Evolutionary conservation across 2,329 filamentous ascomycete genomes (phyloP), one percentile per base, ranked within the genome.

Genomic region (Metarhizium robertsii): DNA sequence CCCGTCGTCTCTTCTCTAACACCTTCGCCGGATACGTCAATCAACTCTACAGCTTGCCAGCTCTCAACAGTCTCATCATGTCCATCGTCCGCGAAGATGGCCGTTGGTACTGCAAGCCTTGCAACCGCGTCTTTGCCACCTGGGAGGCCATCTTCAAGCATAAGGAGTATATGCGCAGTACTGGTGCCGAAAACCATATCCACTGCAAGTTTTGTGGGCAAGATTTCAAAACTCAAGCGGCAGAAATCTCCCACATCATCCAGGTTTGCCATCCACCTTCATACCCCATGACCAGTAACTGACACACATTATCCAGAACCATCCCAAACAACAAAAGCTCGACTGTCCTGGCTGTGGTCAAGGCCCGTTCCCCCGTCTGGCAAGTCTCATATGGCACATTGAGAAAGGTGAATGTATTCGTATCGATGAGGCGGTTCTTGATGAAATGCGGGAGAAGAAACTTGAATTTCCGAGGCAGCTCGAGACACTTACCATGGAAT

Each of bases 301-400:
- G 30, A 48, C 20, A 32, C 20, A 16, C 4, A 6, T 13, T 20
- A 25, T 34, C 14, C 43, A 49, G 18, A 52, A 38, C 20, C 45
- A 49, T 55, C 67, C 68, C 6, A 59, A 68, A 13, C 60, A 66
- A 18, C 74, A 78, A 53, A 57, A 71, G 2, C 67, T 82, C 1
- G 50, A 59, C 2, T 82, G 79, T 50, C 76, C 77, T 1, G 78
- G 73, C 30, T 82, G 79, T 56, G 52, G 61, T 0, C 57, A 61
- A 0, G 66, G 61, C 2, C 64, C 64, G 1, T 80, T 78, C 55
- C 50, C 36, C 0, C 66, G 69, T 1, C 65, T 74, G 0, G 66
- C 69, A 1, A 58, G 52, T 0, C 69, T 79, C 40, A 70, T 80
- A 53, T 42, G 57, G 1, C 79, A 82, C 52, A 67, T 81, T 3